Evolutionary conservation across 345 rosid genomes (phyloP).

Genomic region (Syzygium oleosum): DNA sequence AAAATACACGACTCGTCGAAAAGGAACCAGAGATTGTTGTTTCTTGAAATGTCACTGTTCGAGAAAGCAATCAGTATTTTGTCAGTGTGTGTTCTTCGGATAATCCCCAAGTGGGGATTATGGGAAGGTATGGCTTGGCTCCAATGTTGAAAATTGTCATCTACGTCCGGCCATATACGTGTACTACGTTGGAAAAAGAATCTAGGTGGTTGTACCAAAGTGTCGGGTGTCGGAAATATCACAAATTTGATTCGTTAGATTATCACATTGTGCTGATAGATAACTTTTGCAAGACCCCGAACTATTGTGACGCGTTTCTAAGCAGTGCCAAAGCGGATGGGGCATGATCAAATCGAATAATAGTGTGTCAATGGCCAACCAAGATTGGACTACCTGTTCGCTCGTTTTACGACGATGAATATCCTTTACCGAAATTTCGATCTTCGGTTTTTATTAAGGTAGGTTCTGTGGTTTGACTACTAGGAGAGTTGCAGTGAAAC

Average conservation of each 20-base stretch:
- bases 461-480: no score
- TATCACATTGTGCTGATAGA: neutral
- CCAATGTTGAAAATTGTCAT: no score
- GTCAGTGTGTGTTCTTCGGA: neutral
- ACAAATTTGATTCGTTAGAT: neutral
- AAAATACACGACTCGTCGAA: neutral
- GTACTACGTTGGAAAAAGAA: neutral
- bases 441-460: no score
- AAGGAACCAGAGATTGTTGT: neutral
- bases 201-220: neutral
- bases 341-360: fast-evolving
- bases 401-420: no score
- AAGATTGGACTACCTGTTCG: neutral
- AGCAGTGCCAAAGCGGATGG: fast-evolving
- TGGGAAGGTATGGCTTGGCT: neutral
- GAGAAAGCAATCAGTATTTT: neutral
- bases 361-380: fast-evolving
- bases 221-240: neutral
- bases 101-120: neutral
- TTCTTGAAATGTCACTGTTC: neutral
- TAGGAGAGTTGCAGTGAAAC: no score
- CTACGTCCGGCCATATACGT: neutral
- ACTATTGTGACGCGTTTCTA: neutral
- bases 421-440: no score
- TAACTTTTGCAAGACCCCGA: neutral